Conservation (phyloP, 495 filamentous ascomycete species). For the Stereocaulon alpinum region DNA sequence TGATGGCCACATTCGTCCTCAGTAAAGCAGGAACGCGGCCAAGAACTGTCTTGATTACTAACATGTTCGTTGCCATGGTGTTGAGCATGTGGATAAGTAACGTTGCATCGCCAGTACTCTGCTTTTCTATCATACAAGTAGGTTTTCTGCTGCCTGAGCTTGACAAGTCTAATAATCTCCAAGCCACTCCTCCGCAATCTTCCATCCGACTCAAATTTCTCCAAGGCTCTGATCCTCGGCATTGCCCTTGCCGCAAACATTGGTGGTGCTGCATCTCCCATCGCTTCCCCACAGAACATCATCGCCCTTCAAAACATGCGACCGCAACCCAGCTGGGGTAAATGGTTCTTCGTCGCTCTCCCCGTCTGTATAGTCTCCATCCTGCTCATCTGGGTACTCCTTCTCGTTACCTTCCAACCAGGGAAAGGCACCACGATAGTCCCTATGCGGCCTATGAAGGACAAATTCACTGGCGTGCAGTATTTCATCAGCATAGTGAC, state of each 20-base stretch:
- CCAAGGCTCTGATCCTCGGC: slow-evolving; percentile 88
- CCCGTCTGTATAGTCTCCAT: slow-evolving; percentile 89
- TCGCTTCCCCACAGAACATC: slow-evolving; percentile 94
- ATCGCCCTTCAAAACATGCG: slow-evolving; percentile 93
- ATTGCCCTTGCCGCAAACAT: slow-evolving; percentile 95
- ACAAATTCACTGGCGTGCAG: slow-evolving; percentile 79
- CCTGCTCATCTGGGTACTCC: slow-evolving; percentile 76
- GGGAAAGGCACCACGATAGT: slow-evolving; percentile 81
- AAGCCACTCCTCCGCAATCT: slow-evolving; percentile 90
- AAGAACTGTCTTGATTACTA: slow-evolving; percentile 76
- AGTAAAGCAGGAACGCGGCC: slow-evolving; percentile 91
- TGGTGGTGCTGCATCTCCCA: slow-evolving; percentile 90
- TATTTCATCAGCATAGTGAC: slow-evolving; percentile 87
- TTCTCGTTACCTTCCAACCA: slow-evolving; percentile 76
- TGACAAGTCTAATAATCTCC: slow-evolving; percentile 10
- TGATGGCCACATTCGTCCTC: slow-evolving; percentile 93
- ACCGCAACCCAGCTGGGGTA: slow-evolving; percentile 78
- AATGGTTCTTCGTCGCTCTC: slow-evolving; percentile 93
- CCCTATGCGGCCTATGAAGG: slow-evolving; percentile 77
- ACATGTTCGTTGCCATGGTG: slow-evolving; percentile 98
- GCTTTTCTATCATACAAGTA: slow-evolving; percentile 91
- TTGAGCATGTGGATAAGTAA: slow-evolving; percentile 99
- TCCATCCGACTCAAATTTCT: slow-evolving; percentile 78
- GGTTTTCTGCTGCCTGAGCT: slow-evolving; percentile 15
- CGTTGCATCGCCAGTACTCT: slow-evolving; percentile 94